Conservation (phyloP, 2,329 filamentous ascomycete species). For the Scopulariopsis brevicaulis region DNA sequence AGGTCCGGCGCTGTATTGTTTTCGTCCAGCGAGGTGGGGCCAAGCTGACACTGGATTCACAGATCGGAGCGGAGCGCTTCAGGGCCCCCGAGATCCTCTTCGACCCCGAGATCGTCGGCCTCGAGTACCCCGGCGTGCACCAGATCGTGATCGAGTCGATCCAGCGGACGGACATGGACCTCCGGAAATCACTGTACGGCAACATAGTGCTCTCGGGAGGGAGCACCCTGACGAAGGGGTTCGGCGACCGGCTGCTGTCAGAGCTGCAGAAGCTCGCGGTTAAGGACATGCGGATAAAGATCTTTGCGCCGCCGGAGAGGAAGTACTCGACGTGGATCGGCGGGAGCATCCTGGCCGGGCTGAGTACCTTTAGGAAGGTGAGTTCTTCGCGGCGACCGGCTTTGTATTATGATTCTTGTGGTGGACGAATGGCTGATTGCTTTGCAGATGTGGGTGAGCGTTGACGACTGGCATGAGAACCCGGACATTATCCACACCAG, state of each 20-base stretch:
- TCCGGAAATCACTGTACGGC: constrained; percentile 85
- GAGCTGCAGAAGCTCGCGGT: constrained; percentile 91
- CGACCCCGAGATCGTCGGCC: constrained; percentile 90
- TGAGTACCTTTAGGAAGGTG: constrained; percentile 98
- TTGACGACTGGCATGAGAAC: constrained; percentile 99
- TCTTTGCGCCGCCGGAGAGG: constrained; percentile 91
- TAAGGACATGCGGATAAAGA: constrained; percentile 99
- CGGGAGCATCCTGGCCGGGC: constrained; percentile 87
- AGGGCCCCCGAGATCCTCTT: constrained; percentile 95
- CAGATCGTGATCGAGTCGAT: constrained; percentile 97
- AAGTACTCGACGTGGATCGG: constrained; percentile 99
- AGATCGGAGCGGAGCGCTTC: constrained; percentile 91
- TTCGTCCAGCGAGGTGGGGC: background rate
- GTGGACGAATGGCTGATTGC: background rate
- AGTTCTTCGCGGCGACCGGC: constrained; percentile 13
- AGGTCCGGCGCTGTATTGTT: constrained; percentile 5
- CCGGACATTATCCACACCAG: constrained; percentile 98
- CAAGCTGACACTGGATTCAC: background rate
- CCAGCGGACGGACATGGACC: constrained; percentile 86
- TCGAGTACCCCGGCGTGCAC: constrained; percentile 94
- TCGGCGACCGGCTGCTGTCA: constrained; percentile 81
- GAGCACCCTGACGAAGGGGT: constrained; percentile 92
- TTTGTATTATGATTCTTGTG: background rate
- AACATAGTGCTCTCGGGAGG: constrained; percentile 97
- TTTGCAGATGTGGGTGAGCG: constrained; percentile 94